Base-by-base conservation (phyloP, 257 asterid genomes). In the Craterostigma plantagineum region DNA sequence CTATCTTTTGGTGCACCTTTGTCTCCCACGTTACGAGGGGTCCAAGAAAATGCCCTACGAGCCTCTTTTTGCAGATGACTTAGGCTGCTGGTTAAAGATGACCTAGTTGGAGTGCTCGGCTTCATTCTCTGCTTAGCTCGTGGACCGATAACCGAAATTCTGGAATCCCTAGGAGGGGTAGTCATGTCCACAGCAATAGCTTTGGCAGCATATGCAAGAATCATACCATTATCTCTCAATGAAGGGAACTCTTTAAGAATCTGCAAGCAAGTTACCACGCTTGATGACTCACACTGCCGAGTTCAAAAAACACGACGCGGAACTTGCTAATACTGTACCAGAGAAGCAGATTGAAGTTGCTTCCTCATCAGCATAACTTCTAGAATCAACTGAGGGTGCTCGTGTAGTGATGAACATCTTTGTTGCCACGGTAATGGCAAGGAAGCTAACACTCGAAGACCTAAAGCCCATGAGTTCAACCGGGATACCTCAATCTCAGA, bases 341-440 rank as follows among this genome's bases (percentile, higher is more conserved):
- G 63, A 63, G 95, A 74, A 57, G 98, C 98, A 61, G 93, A 79
- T 56, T 73, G 93, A 59, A 87, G 74, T 67, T 87, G 98, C 67
- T 87, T 87, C 69, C 98, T 77, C 95, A 87, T 87, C 61, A 87
- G 76, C 67, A 87, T 53, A 59, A 87, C 98, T 64, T 87, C 98
- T 38, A 87, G 62, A 64, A 87, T 82, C 74, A 87, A 71, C 56
- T 66, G 95, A 57, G 98, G 98, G 64, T 87, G 92, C 65, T 76
- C 98, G 23, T 87, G 98, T 45, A 87, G 63, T 52, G 95, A 78
- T 51, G 98, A 87, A 62, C 95, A 87, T 65, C 91, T 74, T 59
- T 87, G 95, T 61, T 87, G 98, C 98, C 94, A 87, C 45, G 95
- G 95, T 50, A 82, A 66, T 54, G 98, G 98, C 68, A 87, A 63